Evolutionary conservation across 2,329 filamentous ascomycete species (phyloP).

Genomic region (Microcera coccophila): DNA sequence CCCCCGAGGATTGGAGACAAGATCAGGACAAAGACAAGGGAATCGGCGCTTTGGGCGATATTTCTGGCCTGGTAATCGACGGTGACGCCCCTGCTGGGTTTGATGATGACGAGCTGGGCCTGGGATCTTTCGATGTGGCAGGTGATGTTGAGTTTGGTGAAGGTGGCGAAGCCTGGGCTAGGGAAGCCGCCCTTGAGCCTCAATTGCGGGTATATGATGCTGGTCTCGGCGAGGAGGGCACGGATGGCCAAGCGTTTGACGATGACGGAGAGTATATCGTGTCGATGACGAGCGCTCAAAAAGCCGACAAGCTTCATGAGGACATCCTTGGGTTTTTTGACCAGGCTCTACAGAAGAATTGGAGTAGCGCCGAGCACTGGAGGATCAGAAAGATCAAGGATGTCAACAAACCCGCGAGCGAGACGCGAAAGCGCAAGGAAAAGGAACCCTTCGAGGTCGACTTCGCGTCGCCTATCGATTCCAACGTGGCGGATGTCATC

Average conservation of each 20-base stretch:
- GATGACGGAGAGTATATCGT: constrained; percentile 72
- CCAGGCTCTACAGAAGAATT: constrained; percentile 93
- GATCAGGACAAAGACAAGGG: constrained; percentile 62
- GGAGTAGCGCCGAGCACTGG: constrained; percentile 98
- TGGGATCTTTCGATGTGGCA: constrained; percentile 68
- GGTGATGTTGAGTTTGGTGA: constrained; percentile 85
- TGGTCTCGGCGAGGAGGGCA: constrained; percentile 55
- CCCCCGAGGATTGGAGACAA: constrained; percentile 78
- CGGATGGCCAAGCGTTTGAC: constrained; percentile 34
- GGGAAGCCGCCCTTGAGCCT: constrained; percentile 79
- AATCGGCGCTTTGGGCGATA: constrained; percentile 55
- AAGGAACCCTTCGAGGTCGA: constrained; percentile 96
- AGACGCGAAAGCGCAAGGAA: constrained; percentile 73
- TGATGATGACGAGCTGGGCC: constrained; percentile 62
- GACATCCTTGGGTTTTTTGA: constrained; percentile 99
- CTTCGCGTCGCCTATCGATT: constrained; percentile 72
- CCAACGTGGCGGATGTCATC: constrained; percentile 67
- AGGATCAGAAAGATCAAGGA: constrained; percentile 91
- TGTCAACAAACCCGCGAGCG: constrained; percentile 58
- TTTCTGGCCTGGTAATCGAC: constrained; percentile 79
- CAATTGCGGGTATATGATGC: constrained; percentile 77
- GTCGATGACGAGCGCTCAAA: constrained; percentile 65
- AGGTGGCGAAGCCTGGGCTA: constrained; percentile 92
- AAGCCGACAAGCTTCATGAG: constrained; percentile 71
- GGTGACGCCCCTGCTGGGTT: constrained; percentile 82